Evolutionary conservation across 257 asterid species (phyloP).

Genomic region (Solanum okadae): DNA sequence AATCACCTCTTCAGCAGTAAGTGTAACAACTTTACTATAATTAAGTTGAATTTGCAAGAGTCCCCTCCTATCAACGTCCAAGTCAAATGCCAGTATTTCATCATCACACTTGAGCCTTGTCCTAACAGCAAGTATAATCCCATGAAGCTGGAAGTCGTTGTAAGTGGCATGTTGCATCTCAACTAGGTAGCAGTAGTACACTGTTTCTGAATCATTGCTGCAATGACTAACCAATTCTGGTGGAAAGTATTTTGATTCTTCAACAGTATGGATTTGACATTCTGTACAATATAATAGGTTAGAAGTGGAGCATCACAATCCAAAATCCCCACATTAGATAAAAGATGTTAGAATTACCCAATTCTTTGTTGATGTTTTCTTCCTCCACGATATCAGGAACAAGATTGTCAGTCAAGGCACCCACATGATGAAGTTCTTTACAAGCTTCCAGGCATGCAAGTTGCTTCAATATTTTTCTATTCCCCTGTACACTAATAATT

Average conservation of each 20-base stretch:
- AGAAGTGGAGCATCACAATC: neutral
- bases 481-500: slow-evolving; percentile 27
- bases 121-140: slow-evolving; percentile 45
- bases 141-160: slow-evolving; percentile 30
- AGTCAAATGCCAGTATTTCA: slow-evolving; percentile 23
- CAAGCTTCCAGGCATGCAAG: slow-evolving; percentile 85
- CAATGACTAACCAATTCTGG: slow-evolving; percentile 46
- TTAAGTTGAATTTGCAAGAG: slow-evolving; percentile 17
- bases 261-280: slow-evolving; percentile 17
- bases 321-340: neutral
- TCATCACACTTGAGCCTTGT: slow-evolving; percentile 34
- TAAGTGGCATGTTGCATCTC: slow-evolving; percentile 25
- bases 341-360: slow-evolving; percentile 20
- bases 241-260: slow-evolving; percentile 40
- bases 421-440: slow-evolving; percentile 57
- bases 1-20: slow-evolving; percentile 43
- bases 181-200: slow-evolving; percentile 43
- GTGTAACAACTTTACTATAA: slow-evolving; percentile 15
- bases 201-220: slow-evolving; percentile 2
- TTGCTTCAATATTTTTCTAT: slow-evolving; percentile 37
- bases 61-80: slow-evolving; percentile 50
- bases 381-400: slow-evolving; percentile 71
- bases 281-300: slow-evolving; percentile 21
- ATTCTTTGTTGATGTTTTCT: slow-evolving; percentile 32
- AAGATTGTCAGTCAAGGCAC: slow-evolving; percentile 65